A percentile compares a stretch with the other conserved stretches of the same genome.
Evolutionary conservation across 2,329 filamentous ascomycete genomes (phyloP).

Genomic region (Kalmusia sp.): DNA sequence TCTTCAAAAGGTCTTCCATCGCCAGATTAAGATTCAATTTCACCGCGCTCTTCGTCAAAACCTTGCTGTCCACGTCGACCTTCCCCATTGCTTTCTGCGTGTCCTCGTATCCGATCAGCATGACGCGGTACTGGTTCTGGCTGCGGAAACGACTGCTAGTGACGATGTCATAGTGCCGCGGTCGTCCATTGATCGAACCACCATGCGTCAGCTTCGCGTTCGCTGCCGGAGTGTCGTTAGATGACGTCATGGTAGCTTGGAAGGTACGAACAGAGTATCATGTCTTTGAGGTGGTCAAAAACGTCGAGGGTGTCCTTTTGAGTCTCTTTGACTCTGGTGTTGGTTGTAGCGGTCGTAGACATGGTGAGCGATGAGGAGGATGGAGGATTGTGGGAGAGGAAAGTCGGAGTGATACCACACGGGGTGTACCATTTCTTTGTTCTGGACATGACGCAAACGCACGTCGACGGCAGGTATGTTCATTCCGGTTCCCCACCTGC

Average conservation of each 20-base stretch:
- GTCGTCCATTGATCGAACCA: constrained; percentile 11
- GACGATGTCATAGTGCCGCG: constrained; percentile 20
- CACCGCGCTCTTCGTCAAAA: constrained; percentile 16
- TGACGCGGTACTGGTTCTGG: constrained; percentile 18
- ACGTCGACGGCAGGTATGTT: too few species aligned
- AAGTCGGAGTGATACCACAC: neutral
- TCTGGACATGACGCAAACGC: constrained; percentile 3
- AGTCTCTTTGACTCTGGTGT: neutral
- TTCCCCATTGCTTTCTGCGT: constrained; percentile 15
- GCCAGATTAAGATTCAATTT: constrained; percentile 18
- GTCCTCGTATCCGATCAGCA: constrained; percentile 20
- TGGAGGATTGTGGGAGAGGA: neutral
- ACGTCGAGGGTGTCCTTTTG: constrained; percentile 15
- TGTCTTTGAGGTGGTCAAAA: constrained; percentile 12
- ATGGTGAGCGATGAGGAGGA: neutral
- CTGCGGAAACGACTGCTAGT: constrained; percentile 9
- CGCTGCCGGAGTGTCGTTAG: constrained; percentile 7
- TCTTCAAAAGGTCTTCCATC: constrained; percentile 21
- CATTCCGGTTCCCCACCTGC: too few species aligned
- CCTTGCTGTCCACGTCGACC: constrained; percentile 19
- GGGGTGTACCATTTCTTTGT: neutral
- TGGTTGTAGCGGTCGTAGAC: neutral
- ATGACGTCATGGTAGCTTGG: constrained; percentile 5
- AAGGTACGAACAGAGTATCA: constrained; percentile 14
- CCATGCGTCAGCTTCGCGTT: constrained; percentile 20